A percentile compares a stretch with the other conserved stretches of the same genome.
phyloP scores from a whole-genome alignment of 2,329 filamentous ascomycete species.

The Meredithiella fracta region DNA sequence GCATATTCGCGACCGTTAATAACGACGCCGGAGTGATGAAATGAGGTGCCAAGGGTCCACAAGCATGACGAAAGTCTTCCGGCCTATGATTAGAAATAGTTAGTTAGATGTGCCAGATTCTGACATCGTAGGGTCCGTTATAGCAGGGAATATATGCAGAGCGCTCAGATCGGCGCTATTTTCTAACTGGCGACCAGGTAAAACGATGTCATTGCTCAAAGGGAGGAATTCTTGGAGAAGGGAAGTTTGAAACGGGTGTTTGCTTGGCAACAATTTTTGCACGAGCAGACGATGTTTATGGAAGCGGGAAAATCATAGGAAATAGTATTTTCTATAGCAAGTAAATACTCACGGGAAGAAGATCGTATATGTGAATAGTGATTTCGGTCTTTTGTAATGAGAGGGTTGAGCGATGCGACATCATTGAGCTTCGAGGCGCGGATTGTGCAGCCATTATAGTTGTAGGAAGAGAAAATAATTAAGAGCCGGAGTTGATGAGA shows the following conservation, averaged over 20 bases:
- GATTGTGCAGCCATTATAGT: constrained; percentile 26
- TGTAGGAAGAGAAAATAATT: neutral
- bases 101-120: neutral
- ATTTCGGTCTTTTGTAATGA: constrained; percentile 59
- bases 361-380: constrained; percentile 61
- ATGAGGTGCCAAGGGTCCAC: constrained; percentile 60
- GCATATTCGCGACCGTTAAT: constrained; percentile 70
- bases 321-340: neutral
- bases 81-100: constrained; percentile 30
- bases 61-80: constrained; percentile 59
- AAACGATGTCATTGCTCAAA: constrained; percentile 3
- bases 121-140: neutral
- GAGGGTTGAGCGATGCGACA: constrained; percentile 45
- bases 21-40: constrained; percentile 70
- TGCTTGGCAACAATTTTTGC: neutral
- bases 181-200: no score
- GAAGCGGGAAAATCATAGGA: neutral
- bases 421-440: constrained; percentile 25
- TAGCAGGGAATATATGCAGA: neutral
- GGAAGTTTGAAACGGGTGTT: neutral
- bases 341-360: constrained; percentile 42
- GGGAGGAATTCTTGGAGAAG: neutral
- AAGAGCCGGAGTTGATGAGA: neutral
- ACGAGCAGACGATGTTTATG: neutral
- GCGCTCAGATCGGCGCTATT: neutral